Conservation (phyloP, 345 rosid genomes). For the Gossypium ekmanianum region DNA sequence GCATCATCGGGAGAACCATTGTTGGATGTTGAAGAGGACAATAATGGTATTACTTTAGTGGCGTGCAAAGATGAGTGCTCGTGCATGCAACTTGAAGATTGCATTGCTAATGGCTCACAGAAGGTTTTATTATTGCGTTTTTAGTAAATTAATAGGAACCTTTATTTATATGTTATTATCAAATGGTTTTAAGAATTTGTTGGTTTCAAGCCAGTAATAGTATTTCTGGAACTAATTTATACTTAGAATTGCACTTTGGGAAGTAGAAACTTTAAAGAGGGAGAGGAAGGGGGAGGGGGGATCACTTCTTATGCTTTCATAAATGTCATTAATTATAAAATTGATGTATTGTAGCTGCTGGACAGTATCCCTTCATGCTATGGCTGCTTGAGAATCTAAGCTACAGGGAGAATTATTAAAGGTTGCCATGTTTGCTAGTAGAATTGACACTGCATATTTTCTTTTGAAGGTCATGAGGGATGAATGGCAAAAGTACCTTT, state of each 20-base stretch:
- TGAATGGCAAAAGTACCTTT: constrained; percentile 88
- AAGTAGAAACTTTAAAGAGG: not conserved
- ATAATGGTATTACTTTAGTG: constrained; percentile 67
- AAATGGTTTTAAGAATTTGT: not conserved
- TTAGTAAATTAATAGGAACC: not conserved
- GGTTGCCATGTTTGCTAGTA: not conserved
- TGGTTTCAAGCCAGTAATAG: not conserved
- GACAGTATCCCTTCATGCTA: not conserved
- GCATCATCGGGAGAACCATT: constrained; percentile 29
- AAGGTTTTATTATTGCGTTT: constrained; percentile 39
- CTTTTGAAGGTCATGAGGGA: constrained; percentile 74
- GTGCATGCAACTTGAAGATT: constrained; percentile 97
- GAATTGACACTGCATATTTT: constrained; percentile 7
- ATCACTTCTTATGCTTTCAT: not conserved
- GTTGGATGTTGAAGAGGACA: constrained; percentile 39
- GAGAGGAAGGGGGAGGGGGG: not conserved
- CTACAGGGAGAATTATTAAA: not conserved
- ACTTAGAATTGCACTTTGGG: not conserved
- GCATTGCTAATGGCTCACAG: constrained; percentile 55
- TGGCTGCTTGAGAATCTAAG: not conserved
- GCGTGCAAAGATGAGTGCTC: constrained; percentile 94
- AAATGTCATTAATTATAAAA: not conserved
- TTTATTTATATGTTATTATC: not conserved
- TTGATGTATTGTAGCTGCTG: not conserved
- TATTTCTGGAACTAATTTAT: not conserved